These are phyloP conservation scores for Lycium barbarum DNA, from an alignment of 257 asterid genomes.

Conservation along the genomic window DNA sequence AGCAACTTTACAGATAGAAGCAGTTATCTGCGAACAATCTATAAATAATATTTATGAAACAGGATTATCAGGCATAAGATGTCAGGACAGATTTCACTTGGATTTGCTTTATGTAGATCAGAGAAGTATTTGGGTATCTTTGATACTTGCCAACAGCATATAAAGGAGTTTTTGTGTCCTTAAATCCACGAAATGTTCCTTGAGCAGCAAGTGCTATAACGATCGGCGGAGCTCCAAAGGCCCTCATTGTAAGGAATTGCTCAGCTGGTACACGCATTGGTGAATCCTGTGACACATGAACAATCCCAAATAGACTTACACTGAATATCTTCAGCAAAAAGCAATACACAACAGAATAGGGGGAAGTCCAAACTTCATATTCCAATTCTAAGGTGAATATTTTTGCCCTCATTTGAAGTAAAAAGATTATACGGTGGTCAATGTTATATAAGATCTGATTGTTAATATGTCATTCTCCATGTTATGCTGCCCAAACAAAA, in stretches of 20 bases:
- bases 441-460: background rate
- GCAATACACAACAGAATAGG: background rate
- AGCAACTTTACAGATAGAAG: background rate
- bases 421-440: background rate
- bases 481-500: background rate
- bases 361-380: background rate
- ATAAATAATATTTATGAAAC: background rate
- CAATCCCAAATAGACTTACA: constrained; percentile 22
- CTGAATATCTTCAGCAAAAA: constrained; percentile 27
- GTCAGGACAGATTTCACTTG: background rate
- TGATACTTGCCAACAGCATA: constrained; percentile 80
- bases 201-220: constrained; percentile 96
- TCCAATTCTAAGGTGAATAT: background rate
- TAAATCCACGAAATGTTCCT: constrained; percentile 95
- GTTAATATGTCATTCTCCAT: background rate
- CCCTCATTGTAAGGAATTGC: constrained; percentile 81
- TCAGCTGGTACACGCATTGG: constrained; percentile 91
- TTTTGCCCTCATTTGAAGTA: background rate
- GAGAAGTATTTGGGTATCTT: constrained; percentile 7
- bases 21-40: background rate
- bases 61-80: background rate
- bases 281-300: constrained; percentile 67
- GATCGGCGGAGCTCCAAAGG: constrained; percentile 93
- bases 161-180: constrained; percentile 94
- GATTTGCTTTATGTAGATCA: constrained; percentile 18